Conservation (phyloP, 306 rosid genomes). For the Corylus heterophylla region DNA sequence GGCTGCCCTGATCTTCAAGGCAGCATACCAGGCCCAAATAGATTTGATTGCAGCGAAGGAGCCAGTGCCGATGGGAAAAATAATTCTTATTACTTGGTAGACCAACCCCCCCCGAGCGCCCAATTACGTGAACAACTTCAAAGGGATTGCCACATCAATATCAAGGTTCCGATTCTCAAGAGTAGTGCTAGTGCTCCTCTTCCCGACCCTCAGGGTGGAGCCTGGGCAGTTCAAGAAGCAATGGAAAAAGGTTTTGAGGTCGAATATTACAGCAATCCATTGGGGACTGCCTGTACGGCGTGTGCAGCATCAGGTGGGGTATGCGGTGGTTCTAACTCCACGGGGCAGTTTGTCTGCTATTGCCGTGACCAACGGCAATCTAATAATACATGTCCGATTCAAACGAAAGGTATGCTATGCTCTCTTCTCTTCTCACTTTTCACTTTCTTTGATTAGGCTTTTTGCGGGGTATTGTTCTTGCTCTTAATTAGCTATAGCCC, state of each 20-base stretch:
- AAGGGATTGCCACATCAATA: not conserved
- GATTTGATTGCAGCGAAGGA: slow-evolving; percentile 9
- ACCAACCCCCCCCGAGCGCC: accelerated
- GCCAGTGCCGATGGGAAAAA: accelerated
- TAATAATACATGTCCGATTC: too few species aligned
- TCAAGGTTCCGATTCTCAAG: not conserved
- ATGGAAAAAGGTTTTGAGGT: not conserved
- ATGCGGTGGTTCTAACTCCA: not conserved
- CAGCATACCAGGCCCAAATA: accelerated
- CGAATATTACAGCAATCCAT: not conserved
- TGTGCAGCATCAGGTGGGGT: slow-evolving; percentile 18
- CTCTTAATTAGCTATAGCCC: too few species aligned
- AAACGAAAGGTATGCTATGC: not conserved
- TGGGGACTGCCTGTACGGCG: not conserved
- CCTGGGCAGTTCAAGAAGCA: not conserved
- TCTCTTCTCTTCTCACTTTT: not conserved
- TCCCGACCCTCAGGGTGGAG: not conserved
- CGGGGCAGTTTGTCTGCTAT: not conserved
- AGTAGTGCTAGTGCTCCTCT: too few species aligned
- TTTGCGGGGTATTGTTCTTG: too few species aligned
- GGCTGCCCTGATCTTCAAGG: not conserved
- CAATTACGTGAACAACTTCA: not conserved
- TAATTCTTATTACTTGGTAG: not conserved
- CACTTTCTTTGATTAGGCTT: not conserved
- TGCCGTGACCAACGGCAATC: not conserved